These are phyloP conservation scores for Fusarium sp. DNA, from an alignment of 2,329 filamentous ascomycete genomes.

Conservation along the genomic window DNA sequence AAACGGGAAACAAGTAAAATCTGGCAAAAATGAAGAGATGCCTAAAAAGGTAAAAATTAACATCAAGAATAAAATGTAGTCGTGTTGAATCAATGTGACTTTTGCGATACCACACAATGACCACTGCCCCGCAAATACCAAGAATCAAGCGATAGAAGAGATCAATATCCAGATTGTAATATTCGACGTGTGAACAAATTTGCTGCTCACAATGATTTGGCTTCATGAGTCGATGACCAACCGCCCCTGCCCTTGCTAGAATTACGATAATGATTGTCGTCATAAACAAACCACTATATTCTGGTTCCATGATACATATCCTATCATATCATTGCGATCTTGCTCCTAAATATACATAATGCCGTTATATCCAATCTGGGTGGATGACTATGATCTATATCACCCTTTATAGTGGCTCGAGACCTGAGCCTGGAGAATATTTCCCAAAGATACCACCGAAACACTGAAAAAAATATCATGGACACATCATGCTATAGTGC, in stretches of 20 bases:
- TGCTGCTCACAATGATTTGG: not conserved
- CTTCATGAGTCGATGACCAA: not conserved
- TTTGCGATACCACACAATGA: not conserved
- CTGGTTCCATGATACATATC: not conserved
- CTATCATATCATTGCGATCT: not conserved
- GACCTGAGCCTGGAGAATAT: not conserved
- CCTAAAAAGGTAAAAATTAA: not conserved
- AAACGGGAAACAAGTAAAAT: not conserved
- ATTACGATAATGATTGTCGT: not conserved
- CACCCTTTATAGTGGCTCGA: not conserved
- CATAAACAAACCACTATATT: constrained; percentile 19
- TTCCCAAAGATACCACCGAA: not conserved
- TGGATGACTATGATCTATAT: not conserved
- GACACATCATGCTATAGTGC: constrained; percentile 12
- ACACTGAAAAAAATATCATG: constrained; percentile 6
- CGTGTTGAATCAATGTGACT: not conserved
- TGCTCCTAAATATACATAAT: constrained; percentile 5
- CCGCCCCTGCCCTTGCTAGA: not conserved
- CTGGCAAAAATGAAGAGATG: not conserved
- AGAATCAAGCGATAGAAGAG: not conserved
- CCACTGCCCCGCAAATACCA: not conserved
- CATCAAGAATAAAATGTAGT: not conserved
- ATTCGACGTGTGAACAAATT: not conserved
- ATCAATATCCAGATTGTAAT: not conserved
- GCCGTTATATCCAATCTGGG: constrained; percentile 16